phyloP scores from a whole-genome alignment of 345 rosid species.

The Melastoma malabathricum region DNA sequence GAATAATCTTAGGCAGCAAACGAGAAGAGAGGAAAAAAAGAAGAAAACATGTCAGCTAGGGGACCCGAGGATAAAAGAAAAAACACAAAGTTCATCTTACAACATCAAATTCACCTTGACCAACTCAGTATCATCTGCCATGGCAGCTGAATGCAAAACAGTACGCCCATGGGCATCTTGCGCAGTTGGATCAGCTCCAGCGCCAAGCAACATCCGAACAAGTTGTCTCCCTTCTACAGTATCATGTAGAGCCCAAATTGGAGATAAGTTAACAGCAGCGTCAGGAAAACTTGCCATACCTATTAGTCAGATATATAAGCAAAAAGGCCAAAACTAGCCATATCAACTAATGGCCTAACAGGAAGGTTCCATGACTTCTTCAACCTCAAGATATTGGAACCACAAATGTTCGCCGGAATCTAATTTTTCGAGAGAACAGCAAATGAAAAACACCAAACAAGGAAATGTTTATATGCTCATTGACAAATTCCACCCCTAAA shows the following conservation, averaged over 20 bases:
- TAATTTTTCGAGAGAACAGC: no score
- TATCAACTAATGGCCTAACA: no score
- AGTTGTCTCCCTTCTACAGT: conserved; percentile 84
- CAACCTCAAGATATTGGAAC: no score
- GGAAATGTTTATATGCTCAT: no score
- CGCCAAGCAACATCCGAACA: conserved; percentile 70
- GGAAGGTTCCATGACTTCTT: no score
- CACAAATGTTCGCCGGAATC: no score
- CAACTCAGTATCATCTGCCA: conserved; percentile 81
- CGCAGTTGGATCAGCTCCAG: conserved; percentile 88
- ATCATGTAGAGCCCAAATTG: conserved; percentile 2
- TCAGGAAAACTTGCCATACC: no score
- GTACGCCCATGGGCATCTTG: conserved; percentile 88
- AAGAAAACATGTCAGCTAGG: conserved; percentile 5
- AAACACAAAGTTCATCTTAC: neutral
- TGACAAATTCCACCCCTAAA: no score
- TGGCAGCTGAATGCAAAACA: conserved; percentile 83
- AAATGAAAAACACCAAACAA: no score
- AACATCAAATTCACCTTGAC: conserved; percentile 37
- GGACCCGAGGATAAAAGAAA: neutral
- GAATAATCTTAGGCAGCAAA: conserved; percentile 47
- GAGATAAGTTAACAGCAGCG: no score
- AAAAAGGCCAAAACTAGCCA: no score
- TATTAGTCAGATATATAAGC: no score
- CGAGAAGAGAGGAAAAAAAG: conserved; percentile 10